Evolutionary conservation across 495 filamentous ascomycete species (phyloP), one percentile per base, ranked within the genome.

Genomic region (Aspergillus avenaceus): DNA sequence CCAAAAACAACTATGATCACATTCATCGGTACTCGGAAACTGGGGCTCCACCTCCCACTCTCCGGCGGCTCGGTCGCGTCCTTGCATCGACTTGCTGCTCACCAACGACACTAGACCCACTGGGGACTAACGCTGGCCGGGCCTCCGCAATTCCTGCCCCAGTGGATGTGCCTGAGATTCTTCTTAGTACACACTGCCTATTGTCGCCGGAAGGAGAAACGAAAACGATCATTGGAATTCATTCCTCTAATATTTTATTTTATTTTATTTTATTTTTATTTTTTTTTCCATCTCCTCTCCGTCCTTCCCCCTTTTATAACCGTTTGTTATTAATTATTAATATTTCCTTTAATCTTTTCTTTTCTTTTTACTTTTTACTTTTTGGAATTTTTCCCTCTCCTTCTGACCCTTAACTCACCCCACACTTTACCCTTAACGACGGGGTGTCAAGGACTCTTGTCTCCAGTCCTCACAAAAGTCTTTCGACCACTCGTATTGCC

Each of bases 1-100:
- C 12, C 41, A 19, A 42, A 25, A 27, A 24, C 5, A 43, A 43
- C 25, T 29, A 21, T 13, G 45, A 47, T 60, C 47, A 51, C 54
- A 56, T 53, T 57, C 51, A 40, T 61, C 58, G 58, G 58, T 54
- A 55, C 58, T 61, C 58, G 58, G 58, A 61, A 55, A 41, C 45
- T 47, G 41, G 21, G 34, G 45, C 53, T 54, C 54, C 50, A 60
- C 50, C 27, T 31, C 27, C 34, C 44, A 50, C 26, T 49, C 46
- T 59, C 52, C 52, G 47, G 44, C 55, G 42, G 46, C 53, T 56
- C 57, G 57, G 57, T 56, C 53, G 43, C 53, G 36, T 55, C 49
- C 43, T 47, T 50, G 32, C 36, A 47, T 50, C 26, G 34, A 41
- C 40, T 36, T 32, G 28, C 54, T 43, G 40, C 40, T 25, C n/a